Conservation (phyloP, 495 filamentous ascomycete genomes). For the Immersiella caudata region DNA sequence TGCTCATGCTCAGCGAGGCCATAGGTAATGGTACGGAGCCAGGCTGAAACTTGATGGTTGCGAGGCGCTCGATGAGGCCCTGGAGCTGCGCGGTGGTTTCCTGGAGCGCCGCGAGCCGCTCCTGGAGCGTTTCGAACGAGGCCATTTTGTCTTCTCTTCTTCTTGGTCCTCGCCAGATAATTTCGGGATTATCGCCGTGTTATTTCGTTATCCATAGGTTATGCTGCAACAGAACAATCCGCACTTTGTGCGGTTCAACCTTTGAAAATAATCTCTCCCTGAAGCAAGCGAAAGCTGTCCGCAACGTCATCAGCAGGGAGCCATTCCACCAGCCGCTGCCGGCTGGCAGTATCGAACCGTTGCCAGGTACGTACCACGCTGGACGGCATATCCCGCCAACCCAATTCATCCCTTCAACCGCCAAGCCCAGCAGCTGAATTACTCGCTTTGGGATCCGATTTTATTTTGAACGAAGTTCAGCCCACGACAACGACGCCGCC, state of each 20-base stretch:
- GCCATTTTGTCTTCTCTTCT: conserved; percentile 39
- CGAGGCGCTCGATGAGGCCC: conserved; percentile 74
- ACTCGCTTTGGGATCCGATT: neutral
- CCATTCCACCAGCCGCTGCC: neutral
- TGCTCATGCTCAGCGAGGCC: neutral
- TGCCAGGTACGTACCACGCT: neutral
- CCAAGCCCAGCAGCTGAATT: neutral
- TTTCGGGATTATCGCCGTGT: too few species aligned
- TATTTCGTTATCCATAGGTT: too few species aligned
- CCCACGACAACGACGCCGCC: neutral
- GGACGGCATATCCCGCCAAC: neutral
- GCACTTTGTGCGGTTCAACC: too few species aligned
- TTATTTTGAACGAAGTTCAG: neutral
- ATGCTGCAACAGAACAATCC: too few species aligned
- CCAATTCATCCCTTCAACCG: neutral
- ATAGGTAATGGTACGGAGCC: conserved; percentile 53
- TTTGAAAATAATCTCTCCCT: neutral
- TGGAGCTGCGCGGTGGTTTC: conserved; percentile 67
- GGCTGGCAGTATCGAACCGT: neutral
- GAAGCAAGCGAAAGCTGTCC: conserved; percentile 1
- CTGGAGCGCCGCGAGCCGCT: conserved; percentile 68
- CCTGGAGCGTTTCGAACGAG: conserved; percentile 63
- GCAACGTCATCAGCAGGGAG: conserved; percentile 3
- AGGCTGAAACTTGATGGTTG: conserved; percentile 66
- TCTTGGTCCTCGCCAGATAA: neutral